Evolutionary conservation across 202 grass and related monocot genomes (phyloP).

Genomic region (Schoenoplectus triqueter): DNA sequence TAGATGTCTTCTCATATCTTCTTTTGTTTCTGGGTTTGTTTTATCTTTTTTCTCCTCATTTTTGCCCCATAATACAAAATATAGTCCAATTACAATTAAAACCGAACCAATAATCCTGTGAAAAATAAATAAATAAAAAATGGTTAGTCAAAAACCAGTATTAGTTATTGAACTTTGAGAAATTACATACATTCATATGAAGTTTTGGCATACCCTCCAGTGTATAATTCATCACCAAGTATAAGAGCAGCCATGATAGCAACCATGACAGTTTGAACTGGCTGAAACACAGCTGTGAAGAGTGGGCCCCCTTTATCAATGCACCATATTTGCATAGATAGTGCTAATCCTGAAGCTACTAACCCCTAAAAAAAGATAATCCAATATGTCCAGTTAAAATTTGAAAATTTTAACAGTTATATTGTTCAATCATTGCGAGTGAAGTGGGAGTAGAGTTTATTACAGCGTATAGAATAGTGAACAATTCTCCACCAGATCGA

Average conservation of each 20-base stretch:
- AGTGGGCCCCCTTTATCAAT: conserved; percentile 68
- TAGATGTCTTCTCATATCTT: conserved; percentile 50
- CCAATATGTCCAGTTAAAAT: not conserved
- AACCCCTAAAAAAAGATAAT: conserved; percentile 49
- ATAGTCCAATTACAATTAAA: conserved; percentile 68
- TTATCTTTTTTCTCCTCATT: conserved; percentile 52
- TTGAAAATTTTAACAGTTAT: not conserved
- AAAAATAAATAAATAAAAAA: conserved; percentile 3
- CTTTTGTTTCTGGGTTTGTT: conserved; percentile 30
- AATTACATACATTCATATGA: not conserved
- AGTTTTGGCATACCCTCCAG: conserved; percentile 57
- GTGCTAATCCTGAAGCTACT: conserved; percentile 58
- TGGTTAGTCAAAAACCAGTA: conserved; percentile 11
- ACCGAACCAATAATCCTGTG: conserved; percentile 63
- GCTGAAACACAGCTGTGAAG: conserved; percentile 68
- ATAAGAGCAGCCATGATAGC: conserved; percentile 57
- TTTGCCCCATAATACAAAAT: conserved; percentile 78
- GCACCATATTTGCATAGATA: conserved; percentile 79
- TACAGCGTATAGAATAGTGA: conserved; percentile 80
- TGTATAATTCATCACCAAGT: conserved; percentile 63
- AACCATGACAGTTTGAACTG: conserved; percentile 62
- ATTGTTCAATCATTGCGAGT: not conserved
- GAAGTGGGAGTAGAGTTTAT: conserved; percentile 28
- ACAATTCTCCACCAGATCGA: conserved; percentile 60
- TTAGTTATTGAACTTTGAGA: conserved; percentile 9